Conservation (phyloP, 371 early-diverging fungal species). For the Syncephalastrum racemosum region DNA sequence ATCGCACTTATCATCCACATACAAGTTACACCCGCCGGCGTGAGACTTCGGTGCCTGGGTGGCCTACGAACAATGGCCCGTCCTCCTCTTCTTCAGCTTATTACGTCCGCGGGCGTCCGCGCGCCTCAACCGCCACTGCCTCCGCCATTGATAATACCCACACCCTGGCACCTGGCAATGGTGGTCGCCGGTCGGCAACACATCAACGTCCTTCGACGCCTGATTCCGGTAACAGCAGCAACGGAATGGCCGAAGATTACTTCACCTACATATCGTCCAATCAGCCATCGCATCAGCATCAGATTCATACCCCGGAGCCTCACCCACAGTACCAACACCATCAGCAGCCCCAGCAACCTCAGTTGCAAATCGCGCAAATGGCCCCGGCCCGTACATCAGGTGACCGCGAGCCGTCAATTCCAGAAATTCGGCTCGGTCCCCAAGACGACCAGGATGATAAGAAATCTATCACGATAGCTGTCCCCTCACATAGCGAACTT, state of each 20-base stretch:
- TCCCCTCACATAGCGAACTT: neutral
- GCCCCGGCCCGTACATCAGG: too few species aligned
- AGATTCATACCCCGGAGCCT: constrained; percentile 3
- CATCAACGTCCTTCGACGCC: constrained; percentile 6
- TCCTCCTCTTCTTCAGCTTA: neutral
- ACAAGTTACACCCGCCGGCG: constrained; percentile 10
- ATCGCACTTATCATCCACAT: constrained; percentile 4
- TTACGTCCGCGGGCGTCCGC: constrained; percentile 7
- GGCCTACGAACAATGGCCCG: neutral
- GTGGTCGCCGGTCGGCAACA: neutral
- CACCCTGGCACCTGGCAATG: neutral
- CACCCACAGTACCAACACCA: neutral
- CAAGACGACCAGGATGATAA: constrained; percentile 1
- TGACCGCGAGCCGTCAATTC: neutral
- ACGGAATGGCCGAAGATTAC: constrained; percentile 21
- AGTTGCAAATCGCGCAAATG: too few species aligned
- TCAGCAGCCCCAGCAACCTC: too few species aligned
- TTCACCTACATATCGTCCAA: constrained; percentile 26
- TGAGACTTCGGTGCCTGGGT: constrained; percentile 12
- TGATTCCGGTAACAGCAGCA: constrained; percentile 15
- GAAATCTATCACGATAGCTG: neutral
- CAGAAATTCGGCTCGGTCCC: constrained; percentile 18
- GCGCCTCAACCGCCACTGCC: constrained; percentile 13
- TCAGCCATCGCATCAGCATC: constrained; percentile 12
- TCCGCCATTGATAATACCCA: neutral